phyloP scores from a whole-genome alignment of 441 rosid species.

The Syzygium syzygioides region DNA sequence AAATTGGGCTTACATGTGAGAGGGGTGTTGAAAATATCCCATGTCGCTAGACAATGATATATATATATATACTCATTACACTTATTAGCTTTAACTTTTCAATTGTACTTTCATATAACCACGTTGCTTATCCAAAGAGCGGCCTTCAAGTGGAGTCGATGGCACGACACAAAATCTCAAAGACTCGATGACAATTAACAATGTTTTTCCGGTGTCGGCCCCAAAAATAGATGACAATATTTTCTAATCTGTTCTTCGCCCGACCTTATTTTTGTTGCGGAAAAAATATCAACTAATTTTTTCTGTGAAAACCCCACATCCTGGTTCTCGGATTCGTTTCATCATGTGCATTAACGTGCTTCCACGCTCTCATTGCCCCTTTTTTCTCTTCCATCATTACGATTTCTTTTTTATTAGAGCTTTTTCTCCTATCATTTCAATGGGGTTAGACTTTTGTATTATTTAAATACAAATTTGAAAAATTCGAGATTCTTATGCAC shows the following conservation, averaged over 20 bases:
- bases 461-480: not conserved
- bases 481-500: not conserved
- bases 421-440: not conserved
- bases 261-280: fast-evolving
- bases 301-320: not conserved
- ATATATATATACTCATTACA: too few species aligned
- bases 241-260: not conserved
- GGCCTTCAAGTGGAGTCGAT: not conserved
- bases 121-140: too few species aligned
- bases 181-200: not conserved
- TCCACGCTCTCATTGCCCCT: not conserved
- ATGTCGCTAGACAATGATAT: too few species aligned
- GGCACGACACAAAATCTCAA: not conserved
- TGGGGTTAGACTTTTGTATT: not conserved
- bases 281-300: not conserved
- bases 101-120: too few species aligned
- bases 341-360: not conserved
- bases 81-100: too few species aligned
- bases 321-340: not conserved
- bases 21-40: too few species aligned
- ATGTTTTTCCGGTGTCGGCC: not conserved
- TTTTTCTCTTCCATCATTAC: not conserved
- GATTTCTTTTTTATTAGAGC: not conserved
- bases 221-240: not conserved
- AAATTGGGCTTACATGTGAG: too few species aligned